Base-by-base conservation (phyloP, 768 basidiomycete species). In the Xerocomellus chrysenteron region DNA sequence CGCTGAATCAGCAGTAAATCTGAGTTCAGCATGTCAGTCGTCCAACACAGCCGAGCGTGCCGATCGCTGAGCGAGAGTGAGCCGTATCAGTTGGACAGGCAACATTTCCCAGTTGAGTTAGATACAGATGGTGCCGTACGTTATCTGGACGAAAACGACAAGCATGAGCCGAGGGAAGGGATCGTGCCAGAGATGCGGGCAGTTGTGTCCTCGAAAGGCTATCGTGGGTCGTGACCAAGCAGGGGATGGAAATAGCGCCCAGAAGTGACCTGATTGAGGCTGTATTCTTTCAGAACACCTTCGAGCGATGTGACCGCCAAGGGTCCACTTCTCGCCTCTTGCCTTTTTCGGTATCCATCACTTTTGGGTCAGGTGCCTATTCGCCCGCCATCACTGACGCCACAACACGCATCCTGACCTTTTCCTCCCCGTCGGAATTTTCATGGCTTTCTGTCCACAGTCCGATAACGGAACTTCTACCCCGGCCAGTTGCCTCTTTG, bases 391-490 rank as follows among this genome's bases (percentile, higher is more conserved):
- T 73, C 69, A 73, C 54, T 71, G 69, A 65, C 69, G 69, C 71
- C 69, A 71, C 69, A 73, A 73, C 71, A 73, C 67, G 69, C 67
- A 73, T 71, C 70, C 56, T 58, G 55, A 10, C 59, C 42, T 47
- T 57, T 44, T 55, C 47, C 57, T 49, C 65, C 54, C 63, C 66
- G 65, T 70, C 70, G 65, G 68, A 68, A 69, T 60, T 65, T 68
- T 65, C 65, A 68, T 69, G 56, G 60, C 57, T 64, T 66, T 63
- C 57, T 66, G 61, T 68, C 68, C 70, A 70, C 60, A 67, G 52
- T 71, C 69, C 69, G 69, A 71, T 71, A 71, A 71, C 71, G 69
- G 69, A 73, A 73, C 63, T 68, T 68, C 59, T 65, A 60, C 45
- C 57, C 68, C 58, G 61, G 54, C 68, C 66, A 60, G 59, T 58